phyloP scores from a whole-genome alignment of 2,329 filamentous ascomycete species.

The Sclerotinia minor region DNA sequence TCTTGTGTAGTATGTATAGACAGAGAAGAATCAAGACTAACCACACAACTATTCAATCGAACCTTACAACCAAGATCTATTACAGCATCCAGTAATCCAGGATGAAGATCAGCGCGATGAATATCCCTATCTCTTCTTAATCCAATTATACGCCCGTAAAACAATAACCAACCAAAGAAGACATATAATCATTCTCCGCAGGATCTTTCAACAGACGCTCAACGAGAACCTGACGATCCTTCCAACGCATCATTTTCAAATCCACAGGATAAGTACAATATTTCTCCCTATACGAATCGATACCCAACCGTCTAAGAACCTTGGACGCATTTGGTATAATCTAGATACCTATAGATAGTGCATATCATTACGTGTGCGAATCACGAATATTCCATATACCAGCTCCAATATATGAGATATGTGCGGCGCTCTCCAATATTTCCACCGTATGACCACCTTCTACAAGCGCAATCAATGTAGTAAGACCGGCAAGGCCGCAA shows the following conservation, averaged over 20 bases:
- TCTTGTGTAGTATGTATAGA: not conserved
- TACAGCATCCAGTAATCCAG: not conserved
- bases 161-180: not conserved
- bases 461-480: constrained; percentile 28
- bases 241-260: constrained; percentile 32
- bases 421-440: not conserved
- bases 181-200: constrained; percentile 26
- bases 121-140: constrained; percentile 3
- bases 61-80: not conserved
- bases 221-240: constrained; percentile 29
- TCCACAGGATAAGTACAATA: constrained; percentile 30
- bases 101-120: constrained; percentile 7
- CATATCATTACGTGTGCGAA: not conserved
- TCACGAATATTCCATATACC: not conserved
- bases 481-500: constrained; percentile 31
- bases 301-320: not conserved
- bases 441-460: constrained; percentile 28
- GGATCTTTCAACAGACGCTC: constrained; percentile 30
- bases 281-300: constrained; percentile 27
- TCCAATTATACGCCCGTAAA: too few relatives aligned
- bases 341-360: constrained; percentile 6
- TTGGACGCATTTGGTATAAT: not conserved
- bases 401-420: constrained; percentile 4
- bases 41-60: not conserved
- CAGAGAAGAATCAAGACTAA: not conserved